phyloP scores from a whole-genome alignment of 768 basidiomycete species.

The Saitozyma sp. region DNA sequence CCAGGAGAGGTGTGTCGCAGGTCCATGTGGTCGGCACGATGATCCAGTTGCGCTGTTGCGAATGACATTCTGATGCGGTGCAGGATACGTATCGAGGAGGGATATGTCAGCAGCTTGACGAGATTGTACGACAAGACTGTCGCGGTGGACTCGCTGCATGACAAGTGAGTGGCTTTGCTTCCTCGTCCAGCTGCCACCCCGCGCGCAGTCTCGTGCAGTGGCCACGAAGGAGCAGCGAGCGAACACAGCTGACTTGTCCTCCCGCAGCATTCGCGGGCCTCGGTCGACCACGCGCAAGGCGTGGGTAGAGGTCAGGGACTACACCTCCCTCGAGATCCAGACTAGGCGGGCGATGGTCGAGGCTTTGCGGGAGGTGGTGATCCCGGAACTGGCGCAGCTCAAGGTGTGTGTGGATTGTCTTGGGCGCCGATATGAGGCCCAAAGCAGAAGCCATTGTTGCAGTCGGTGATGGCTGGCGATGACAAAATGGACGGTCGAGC shows the following conservation, averaged over 20 bases:
- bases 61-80: background rate
- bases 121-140: constrained; percentile 72
- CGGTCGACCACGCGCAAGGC: constrained; percentile 61
- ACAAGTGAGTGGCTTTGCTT: constrained; percentile 50
- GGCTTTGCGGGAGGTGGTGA: constrained; percentile 70
- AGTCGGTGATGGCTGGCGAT: too few species aligned
- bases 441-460: too few species aligned
- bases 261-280: constrained; percentile 59
- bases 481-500: too few species aligned
- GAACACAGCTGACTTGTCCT: constrained; percentile 36
- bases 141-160: constrained; percentile 72
- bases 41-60: constrained; percentile 52
- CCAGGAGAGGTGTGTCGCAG: constrained; percentile 67
- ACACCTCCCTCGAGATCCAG: constrained; percentile 81
- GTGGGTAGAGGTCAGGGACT: constrained; percentile 83
- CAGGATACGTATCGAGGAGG: constrained; percentile 80
- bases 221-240: background rate
- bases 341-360: constrained; percentile 74
- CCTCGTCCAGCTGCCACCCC: background rate
- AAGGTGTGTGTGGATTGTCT: constrained; percentile 54
- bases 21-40: background rate
- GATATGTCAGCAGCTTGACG: constrained; percentile 72
- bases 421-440: too few species aligned
- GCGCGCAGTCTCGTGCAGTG: background rate
- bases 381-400: constrained; percentile 66